Evolutionary conservation across 208 protist species (phyloP).

Genomic region (Phytomonas sp.): DNA sequence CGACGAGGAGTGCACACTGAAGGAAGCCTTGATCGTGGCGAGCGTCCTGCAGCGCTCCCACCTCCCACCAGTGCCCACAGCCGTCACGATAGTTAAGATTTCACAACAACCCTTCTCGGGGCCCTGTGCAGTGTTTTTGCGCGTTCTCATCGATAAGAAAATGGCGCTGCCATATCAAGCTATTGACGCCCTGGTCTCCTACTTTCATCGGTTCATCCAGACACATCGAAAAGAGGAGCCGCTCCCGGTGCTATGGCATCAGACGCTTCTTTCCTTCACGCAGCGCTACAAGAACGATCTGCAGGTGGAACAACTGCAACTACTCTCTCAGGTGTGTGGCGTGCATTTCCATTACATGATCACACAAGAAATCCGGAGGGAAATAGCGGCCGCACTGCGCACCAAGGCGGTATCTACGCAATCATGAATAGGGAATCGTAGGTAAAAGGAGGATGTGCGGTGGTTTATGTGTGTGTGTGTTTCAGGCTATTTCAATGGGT

Average conservation of each 20-base stretch:
- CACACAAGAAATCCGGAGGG: constrained; percentile 75
- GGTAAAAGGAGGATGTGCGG: background rate
- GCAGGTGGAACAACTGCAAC: constrained; percentile 52
- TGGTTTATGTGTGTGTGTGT: constrained; percentile 7
- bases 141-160: constrained; percentile 97
- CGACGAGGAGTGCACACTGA: constrained; percentile 91
- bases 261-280: constrained; percentile 92
- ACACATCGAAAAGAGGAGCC: constrained; percentile 68
- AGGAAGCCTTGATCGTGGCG: constrained; percentile 93
- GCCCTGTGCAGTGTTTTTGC: constrained; percentile 91
- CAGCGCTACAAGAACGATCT: constrained; percentile 87
- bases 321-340: constrained; percentile 70
- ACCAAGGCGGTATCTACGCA: constrained; percentile 16
- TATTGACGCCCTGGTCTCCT: constrained; percentile 92
- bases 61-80: constrained; percentile 86
- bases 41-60: constrained; percentile 90
- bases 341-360: constrained; percentile 87
- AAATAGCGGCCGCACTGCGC: constrained; percentile 48
- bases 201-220: constrained; percentile 91
- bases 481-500: background rate
- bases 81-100: constrained; percentile 93
- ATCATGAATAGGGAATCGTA: background rate
- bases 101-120: constrained; percentile 89
- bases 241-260: constrained; percentile 96
- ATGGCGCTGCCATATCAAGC: constrained; percentile 95